Base-by-base conservation (phyloP, 768 basidiomycete genomes). In the Leccinum subtestaceum region DNA sequence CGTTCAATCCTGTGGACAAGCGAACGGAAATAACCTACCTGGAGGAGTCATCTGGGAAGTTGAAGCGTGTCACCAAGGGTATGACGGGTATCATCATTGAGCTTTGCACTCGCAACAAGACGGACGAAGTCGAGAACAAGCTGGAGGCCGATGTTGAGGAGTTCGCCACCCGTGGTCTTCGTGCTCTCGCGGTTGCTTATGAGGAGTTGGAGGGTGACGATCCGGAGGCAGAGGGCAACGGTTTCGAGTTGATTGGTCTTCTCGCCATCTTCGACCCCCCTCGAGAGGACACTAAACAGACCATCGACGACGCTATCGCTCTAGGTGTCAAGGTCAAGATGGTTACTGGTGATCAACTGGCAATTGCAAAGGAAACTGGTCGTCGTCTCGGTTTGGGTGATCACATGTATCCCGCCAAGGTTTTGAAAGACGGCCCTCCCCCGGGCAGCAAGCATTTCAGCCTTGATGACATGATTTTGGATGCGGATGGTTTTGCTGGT, bases 261-360 rank as follows among this genome's bases (percentile, higher is more conserved):
- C 87, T 98, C 57, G 87, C 95, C 68, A 98, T 98, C 80, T 98
- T 93, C 77, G 95, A 98, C 72, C 95, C 95, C 61, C 96, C 96
- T 63, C 93, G 96, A 76, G 90, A 91, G 1, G 96, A 98, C 72
- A 98, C 96, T 76, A 97, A 98, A 81, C 92, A 97, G 78, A 98
- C 96, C 19, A 98, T 98, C 71, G 95, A 98, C 70, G 94, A 98
- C 74, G 95, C 96, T 55, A 80, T 94, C 58, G 88, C 88, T 58
- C 93, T 98, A 72, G 96, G 96, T 75, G 95, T 98, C 68, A 90
- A 88, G 74, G 95, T 98, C 74, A 98, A 98, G 89, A 98, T 98
- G 96, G 96, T 98, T 61, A 98, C 96, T n/a, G 96, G 96, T 81
- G 96, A 98, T 74, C 96, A 98, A 80, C 93, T 98, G 72, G 96